Evolutionary conservation across 202 grass and related monocot species (phyloP), one percentile per base, ranked within the genome.

Genomic region (Elaeis oleifera): DNA sequence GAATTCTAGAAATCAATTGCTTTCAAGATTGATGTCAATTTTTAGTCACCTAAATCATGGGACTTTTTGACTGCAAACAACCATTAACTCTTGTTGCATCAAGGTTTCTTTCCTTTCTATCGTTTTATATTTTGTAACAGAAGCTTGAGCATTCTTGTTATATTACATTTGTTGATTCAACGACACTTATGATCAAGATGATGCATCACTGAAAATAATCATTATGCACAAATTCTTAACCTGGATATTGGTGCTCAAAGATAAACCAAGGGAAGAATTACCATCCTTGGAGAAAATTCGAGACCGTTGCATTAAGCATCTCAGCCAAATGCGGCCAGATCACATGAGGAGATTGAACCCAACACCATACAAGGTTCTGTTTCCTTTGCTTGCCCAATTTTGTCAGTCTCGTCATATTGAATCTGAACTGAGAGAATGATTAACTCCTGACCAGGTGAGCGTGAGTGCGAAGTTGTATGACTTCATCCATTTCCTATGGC

Each of bases 401-500:
- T 44, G 16, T 56, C 4, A 53, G 28, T 54, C 24, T 52, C 18
- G 17, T 26, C 49, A 27, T 64, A 64, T 4, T 18, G 18, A 15
- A 29, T 51, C 20, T 18, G 51, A n/a, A 69, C 49, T 69, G 23
- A 31, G 55, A 69, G 39, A 22, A 31, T 24, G 23, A 0, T 58
- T 22, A 23, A 51, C 59, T 58, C 16, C 24, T 21, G 81, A 71
- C 16, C 91, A 96, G 91, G 91, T 96, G 18, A 90, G 91, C 44
- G 91, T 90, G 49, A 96, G 84, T 24, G 60, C 87, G 13, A 82
- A 83, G 60, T 66, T 96, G 52, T 96, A 96, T 23, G 91, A 96
- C 62, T 96, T 90, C 86, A 96, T 96, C 71, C 91, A 96, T 61
- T 96, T 90, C 87, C 76, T 96, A 69, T 96, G 87, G 87, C 81